These are phyloP conservation scores for Geotrichum klebahnii DNA, from an alignment of 1,139 yeast species.

Conservation along the genomic window DNA sequence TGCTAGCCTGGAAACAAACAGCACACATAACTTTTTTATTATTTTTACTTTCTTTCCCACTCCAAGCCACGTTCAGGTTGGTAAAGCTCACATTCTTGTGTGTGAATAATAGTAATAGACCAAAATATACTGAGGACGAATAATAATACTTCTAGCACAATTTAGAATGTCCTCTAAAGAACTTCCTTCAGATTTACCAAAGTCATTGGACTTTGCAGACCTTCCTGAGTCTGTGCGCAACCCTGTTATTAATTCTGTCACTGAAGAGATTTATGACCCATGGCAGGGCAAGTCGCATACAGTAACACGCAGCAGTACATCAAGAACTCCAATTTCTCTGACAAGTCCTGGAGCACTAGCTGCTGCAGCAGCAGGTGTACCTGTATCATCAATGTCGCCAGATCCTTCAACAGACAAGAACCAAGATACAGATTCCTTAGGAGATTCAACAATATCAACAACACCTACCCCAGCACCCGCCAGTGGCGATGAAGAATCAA, in stretches of 20 bases:
- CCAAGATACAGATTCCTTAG: constrained; percentile 3
- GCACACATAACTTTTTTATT: too few relatives aligned
- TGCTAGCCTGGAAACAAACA: too few relatives aligned
- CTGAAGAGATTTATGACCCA: constrained; percentile 14
- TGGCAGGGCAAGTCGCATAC: constrained; percentile 2
- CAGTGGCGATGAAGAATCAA: constrained; percentile 28
- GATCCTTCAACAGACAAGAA: background rate
- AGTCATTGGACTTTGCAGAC: constrained; percentile 9
- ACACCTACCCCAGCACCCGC: too few relatives aligned
- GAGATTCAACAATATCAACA: too few relatives aligned
- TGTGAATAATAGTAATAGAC: too few relatives aligned
- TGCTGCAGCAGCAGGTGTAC: constrained; percentile 2
- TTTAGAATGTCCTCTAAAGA: constrained; percentile 11
- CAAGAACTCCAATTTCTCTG: background rate
- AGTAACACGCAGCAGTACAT: background rate
- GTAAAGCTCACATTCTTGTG: too few relatives aligned
- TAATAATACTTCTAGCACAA: too few relatives aligned
- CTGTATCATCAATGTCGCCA: background rate
- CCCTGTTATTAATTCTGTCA: background rate
- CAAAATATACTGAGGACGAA: too few relatives aligned
- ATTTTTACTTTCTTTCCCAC: too few relatives aligned
- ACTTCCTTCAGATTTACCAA: constrained; percentile 16
- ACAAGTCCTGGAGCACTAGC: background rate
- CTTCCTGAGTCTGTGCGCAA: constrained; percentile 11
- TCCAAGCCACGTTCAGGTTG: too few relatives aligned